Conservation (phyloP, 2,329 filamentous ascomycete genomes). For the Pseudogymnoascus verrucosus region DNA sequence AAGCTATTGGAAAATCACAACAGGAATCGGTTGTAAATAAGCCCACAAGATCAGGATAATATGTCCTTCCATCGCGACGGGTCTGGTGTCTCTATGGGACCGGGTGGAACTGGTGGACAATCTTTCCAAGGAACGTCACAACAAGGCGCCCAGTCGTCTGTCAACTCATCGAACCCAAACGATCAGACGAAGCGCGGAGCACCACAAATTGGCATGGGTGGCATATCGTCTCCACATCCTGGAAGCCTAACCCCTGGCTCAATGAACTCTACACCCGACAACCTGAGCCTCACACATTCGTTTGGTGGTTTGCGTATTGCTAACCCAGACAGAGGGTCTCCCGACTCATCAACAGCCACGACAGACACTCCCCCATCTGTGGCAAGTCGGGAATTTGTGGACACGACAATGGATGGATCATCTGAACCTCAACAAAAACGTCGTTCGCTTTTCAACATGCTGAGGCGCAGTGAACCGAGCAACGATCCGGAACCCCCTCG, state of each 20-base stretch:
- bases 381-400: conserved; percentile 22
- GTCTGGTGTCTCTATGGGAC: background rate
- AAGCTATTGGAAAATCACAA: background rate
- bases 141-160: background rate
- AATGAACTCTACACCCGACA: conserved; percentile 66
- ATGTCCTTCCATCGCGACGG: background rate
- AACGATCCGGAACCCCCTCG: conserved; percentile 17
- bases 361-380: conserved; percentile 19
- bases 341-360: conserved; percentile 12
- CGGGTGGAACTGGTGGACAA: background rate
- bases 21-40: background rate
- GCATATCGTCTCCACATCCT: background rate
- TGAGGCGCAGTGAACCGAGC: conserved; percentile 24
- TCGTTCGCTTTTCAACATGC: conserved; percentile 29
- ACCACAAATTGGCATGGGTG: conserved; percentile 3
- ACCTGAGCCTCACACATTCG: conserved; percentile 85
- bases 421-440: conserved; percentile 25
- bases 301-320: conserved; percentile 93
- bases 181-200: background rate
- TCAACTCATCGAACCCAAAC: background rate
- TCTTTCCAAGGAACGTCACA: background rate
- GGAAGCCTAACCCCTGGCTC: conserved; percentile 3
- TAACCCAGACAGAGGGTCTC: conserved; percentile 69
- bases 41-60: background rate
- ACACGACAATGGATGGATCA: conserved; percentile 17